Conservation (phyloP, 2,329 filamentous ascomycete genomes). For the Drechslerella dactyloides region DNA sequence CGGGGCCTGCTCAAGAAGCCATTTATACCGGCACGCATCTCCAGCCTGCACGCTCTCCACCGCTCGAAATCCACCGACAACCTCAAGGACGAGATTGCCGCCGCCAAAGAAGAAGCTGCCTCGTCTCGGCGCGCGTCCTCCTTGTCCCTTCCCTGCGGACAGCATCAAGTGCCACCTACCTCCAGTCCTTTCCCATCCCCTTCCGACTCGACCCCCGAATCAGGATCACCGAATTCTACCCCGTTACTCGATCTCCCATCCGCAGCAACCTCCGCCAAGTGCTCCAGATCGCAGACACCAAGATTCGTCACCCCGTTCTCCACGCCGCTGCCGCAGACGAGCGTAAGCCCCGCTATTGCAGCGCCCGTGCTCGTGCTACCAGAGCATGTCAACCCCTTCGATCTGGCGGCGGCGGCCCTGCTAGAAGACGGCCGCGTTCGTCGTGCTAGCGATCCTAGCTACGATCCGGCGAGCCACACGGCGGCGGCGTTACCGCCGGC, state of each 20-base stretch:
- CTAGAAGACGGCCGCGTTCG: slow-evolving; percentile 32
- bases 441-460: slow-evolving; percentile 31
- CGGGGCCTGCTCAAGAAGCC: slow-evolving; percentile 41
- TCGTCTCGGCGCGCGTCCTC: slow-evolving; percentile 25
- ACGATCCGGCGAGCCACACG: slow-evolving; percentile 28
- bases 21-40: slow-evolving; percentile 25
- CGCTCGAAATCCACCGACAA: slow-evolving; percentile 37
- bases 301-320: slow-evolving; percentile 26
- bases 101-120: neutral
- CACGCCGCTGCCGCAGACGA: slow-evolving; percentile 20
- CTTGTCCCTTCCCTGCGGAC: slow-evolving; percentile 18
- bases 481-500: neutral
- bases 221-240: neutral
- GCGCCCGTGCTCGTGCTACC: slow-evolving; percentile 30
- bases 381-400: slow-evolving; percentile 35
- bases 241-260: neutral
- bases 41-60: slow-evolving; percentile 29
- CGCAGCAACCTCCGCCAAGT: neutral
- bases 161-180: neutral
- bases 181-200: too few relatives aligned
- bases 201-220: too few relatives aligned
- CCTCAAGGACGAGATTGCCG: slow-evolving; percentile 7
- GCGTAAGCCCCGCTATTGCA: slow-evolving; percentile 22
- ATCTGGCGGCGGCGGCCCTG: slow-evolving; percentile 27
- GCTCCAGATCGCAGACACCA: neutral